phyloP scores from a whole-genome alignment of 2,329 filamentous ascomycete genomes.

The Cercospora sp. region DNA sequence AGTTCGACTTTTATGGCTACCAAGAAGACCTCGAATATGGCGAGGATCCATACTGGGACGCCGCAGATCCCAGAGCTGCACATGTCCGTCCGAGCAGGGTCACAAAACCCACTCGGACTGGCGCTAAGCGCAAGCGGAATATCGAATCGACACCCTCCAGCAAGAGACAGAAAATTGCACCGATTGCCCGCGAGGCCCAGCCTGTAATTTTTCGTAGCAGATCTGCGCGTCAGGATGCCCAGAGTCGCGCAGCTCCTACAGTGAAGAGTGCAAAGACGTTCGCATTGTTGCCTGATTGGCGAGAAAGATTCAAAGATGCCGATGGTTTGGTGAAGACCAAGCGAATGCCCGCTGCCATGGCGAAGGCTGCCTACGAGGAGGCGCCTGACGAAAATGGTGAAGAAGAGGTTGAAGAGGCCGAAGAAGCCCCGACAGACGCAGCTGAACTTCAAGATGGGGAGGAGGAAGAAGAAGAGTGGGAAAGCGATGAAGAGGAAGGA shows the following conservation, averaged over 20 bases:
- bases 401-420: constrained; percentile 20
- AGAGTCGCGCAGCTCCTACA: constrained; percentile 5
- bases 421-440: constrained; percentile 26
- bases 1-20: constrained; percentile 53
- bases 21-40: constrained; percentile 53
- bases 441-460: constrained; percentile 20
- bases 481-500: constrained; percentile 25
- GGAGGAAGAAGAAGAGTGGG: constrained; percentile 27
- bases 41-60: constrained; percentile 48
- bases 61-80: not conserved
- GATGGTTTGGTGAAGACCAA: constrained; percentile 23
- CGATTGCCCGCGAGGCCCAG: constrained; percentile 27
- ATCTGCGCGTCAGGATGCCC: constrained; percentile 20
- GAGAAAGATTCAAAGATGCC: constrained; percentile 40
- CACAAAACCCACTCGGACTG: constrained; percentile 21
- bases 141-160: constrained; percentile 11
- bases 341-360: constrained; percentile 37
- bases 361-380: constrained; percentile 33
- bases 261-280: constrained; percentile 39
- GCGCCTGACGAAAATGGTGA: constrained; percentile 18
- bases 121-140: constrained; percentile 39
- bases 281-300: constrained; percentile 50
- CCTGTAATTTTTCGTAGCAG: constrained; percentile 33
- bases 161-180: constrained; percentile 32
- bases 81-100: constrained; percentile 19